Percentiles rank a stretch among this genome's conserved stretches.
Evolutionary conservation across 2,329 filamentous ascomycete genomes (phyloP).

Genomic region (Trichoderma pleuroti): DNA sequence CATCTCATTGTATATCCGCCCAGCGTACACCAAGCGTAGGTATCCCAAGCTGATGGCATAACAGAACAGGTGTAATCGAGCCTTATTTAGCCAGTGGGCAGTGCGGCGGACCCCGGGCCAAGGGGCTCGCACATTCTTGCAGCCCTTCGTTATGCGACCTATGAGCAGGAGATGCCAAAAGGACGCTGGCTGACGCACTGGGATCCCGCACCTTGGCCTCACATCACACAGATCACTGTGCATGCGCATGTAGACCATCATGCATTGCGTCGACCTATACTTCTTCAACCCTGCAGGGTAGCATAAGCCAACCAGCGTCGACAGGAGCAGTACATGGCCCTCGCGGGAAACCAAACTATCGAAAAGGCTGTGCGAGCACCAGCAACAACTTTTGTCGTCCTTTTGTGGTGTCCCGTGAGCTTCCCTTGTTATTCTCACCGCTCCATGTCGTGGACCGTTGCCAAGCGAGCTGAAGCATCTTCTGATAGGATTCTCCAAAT

Average conservation of each 20-base stretch:
- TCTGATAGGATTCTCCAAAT: conserved; percentile 9
- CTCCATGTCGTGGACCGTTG: conserved; percentile 14
- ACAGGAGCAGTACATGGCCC: not conserved
- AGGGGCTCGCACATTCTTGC: not conserved
- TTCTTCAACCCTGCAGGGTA: conserved; percentile 2
- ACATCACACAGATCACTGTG: conserved; percentile 14
- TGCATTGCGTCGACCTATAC: conserved; percentile 7
- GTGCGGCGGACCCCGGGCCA: not conserved
- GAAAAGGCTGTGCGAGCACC: conserved; percentile 7
- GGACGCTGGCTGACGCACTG: not conserved
- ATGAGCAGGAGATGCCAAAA: not conserved
- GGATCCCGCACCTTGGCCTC: not conserved
- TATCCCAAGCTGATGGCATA: not conserved
- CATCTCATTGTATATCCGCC: not conserved
- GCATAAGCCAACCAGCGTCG: conserved; percentile 1
- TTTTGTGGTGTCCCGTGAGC: not conserved
- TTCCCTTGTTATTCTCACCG: conserved; percentile 14
- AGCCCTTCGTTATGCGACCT: not conserved
- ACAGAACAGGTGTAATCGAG: not conserved
- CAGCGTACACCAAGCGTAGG: not conserved
- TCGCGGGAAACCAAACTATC: conserved; percentile 2
- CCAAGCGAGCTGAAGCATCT: conserved; percentile 19
- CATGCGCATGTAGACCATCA: conserved; percentile 15
- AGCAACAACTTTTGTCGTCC: not conserved
- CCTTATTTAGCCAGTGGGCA: not conserved